Evolutionary conservation across 805 yeast genomes (phyloP), one percentile per base, ranked within the genome.

Genomic region (Middelhovenomyces tepae): DNA sequence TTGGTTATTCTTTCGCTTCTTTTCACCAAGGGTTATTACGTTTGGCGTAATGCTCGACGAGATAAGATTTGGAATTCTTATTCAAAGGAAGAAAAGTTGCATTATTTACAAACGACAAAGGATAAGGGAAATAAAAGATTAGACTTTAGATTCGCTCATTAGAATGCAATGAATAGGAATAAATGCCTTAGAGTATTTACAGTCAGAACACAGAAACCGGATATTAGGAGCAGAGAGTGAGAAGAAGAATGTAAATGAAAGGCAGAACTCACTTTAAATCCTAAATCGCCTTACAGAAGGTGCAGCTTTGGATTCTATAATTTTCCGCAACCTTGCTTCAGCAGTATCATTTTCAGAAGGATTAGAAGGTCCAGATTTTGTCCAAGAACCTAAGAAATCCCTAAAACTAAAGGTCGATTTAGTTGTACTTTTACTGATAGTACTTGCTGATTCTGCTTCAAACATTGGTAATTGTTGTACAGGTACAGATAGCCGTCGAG

Each of bases 121-220:
- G 80, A 76, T 44, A 56, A 51, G 20, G 85, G 85, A 4, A 71
- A 70, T 44, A 66, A 65, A 46, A 57, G 86, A 16, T 56, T 79
- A 26, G 81, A 79, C 42, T 65, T 65, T 46, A 41, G 64, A 28
- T 66, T 64, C 41, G 53, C 45, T 32, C 51, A 51, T 32, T 55
- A 36, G n/a, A n/a, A n/a, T n/a, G n/a, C n/a, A n/a, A n/a, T n/a
- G n/a, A n/a, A n/a, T n/a, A n/a, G n/a, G n/a, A n/a, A n/a, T n/a
- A n/a, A n/a, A n/a, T n/a, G n/a, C n/a, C n/a, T n/a, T n/a, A n/a
- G n/a, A n/a, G n/a, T n/a, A n/a, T n/a, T n/a, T n/a, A n/a, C n/a
- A n/a, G n/a, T n/a, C n/a, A n/a, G n/a, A n/a, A n/a, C n/a, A n/a
- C n/a, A n/a, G n/a, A n/a, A n/a, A n/a, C n/a, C n/a, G n/a, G n/a